Evolutionary conservation across 2,329 filamentous ascomycete genomes (phyloP), one percentile per base, ranked within the genome.

Genomic region (Lasiodiplodia gonubiensis): DNA sequence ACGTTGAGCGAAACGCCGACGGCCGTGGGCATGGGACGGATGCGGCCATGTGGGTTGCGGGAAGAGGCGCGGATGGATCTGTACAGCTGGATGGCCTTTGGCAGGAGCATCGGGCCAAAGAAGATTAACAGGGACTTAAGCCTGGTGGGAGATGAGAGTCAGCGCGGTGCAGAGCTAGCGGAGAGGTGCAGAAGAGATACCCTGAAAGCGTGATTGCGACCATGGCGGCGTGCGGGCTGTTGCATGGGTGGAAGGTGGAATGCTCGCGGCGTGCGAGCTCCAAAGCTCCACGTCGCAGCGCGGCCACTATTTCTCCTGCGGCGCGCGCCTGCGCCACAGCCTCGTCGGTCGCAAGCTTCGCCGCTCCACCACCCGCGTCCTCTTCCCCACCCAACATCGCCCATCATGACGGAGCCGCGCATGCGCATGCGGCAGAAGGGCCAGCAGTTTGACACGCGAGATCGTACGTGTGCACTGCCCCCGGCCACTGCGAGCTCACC

Each of bases 81-180:
- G 81, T 92, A 91, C 82, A 86, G 89, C 69, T 82, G 79, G 67
- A 93, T 81, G 67, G 85, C 83, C 73, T 88, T 88, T 63, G 91
- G 90, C 48, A 94, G 78, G 70, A 94, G 81, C 70, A 92, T 83
- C 37, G 92, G 92, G 2, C 89, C 92, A 76, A 94, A 82, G 74
- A 86, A 79, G 68, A 86, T 76, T 70, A 84, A 71, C 53, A 79
- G 67, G n/a, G 75, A 71, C 67, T 77, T 76, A 37, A 78, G 64
- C 49, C 67, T 68, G 18, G 51, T 6, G 7, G 37, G 12, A 46
- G 25, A 30, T 51, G 8, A 64, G 66, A 21, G n/a, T 21, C 10
- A n/a, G n/a, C 2, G 12, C 4, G 14, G 4, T 8, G 42, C 18
- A 48, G 52, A 39, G 25, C 14, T 27, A 25, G 57, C 6, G 33